Conservation (phyloP, 306 rosid species). For the Quercus robur region DNA sequence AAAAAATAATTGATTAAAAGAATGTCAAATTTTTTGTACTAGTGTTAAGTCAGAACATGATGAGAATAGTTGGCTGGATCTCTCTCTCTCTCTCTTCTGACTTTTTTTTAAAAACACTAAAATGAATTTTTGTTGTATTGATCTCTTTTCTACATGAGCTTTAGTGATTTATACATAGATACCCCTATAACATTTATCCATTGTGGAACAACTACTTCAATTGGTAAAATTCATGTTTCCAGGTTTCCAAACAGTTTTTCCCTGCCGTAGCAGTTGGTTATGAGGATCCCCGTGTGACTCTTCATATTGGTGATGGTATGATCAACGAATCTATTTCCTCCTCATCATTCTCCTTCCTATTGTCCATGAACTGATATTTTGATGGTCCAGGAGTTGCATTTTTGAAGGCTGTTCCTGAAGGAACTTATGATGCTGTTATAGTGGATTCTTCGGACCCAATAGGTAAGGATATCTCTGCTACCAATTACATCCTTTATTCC, state of each 20-base stretch:
- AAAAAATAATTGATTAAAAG: neutral
- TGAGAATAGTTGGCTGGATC: neutral
- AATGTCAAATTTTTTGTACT: neutral
- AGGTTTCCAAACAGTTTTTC: conserved; percentile 88
- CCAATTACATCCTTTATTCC: neutral
- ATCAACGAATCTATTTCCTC: conserved; percentile 18
- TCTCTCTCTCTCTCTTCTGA: neutral
- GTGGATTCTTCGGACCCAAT: conserved; percentile 99
- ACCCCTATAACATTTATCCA: neutral
- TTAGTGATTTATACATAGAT: neutral
- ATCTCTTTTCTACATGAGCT: neutral
- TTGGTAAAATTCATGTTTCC: conserved; percentile 15
- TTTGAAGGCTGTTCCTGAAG: conserved; percentile 80
- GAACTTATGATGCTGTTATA: conserved; percentile 88
- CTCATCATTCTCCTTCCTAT: neutral
- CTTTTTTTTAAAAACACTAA: neutral
- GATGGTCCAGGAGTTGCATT: conserved; percentile 77
- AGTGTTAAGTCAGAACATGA: neutral
- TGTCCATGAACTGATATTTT: conserved; percentile 4
- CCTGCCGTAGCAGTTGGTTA: conserved; percentile 80
- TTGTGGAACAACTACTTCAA: neutral
- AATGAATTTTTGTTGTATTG: neutral
- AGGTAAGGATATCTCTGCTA: conserved; percentile 37
- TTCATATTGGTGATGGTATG: conserved; percentile 88
- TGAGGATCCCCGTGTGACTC: conserved; percentile 79